Evolutionary conservation across 805 yeast species (phyloP), one percentile per base, ranked within the genome.

Genomic region (Kodamaea neixiangensis): DNA sequence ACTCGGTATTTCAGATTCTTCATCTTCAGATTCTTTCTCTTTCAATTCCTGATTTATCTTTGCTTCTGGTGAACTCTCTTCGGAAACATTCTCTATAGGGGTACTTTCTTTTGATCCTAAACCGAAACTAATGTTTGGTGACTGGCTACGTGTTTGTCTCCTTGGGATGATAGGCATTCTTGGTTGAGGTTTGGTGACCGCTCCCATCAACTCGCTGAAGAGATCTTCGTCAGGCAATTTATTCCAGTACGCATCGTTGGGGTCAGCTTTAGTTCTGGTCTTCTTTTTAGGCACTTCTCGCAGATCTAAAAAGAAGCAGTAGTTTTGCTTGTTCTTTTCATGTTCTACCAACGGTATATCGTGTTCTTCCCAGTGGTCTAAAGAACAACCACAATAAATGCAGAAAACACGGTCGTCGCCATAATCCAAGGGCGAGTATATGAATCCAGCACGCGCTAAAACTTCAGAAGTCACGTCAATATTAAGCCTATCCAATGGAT

Each of bases 341-440:
- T 87, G 94, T 55, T 83, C 90, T 9, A 50, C 71, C 7, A 76
- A 52, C 0, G 92, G 93, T 51, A 79, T 82, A 65, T 89, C 94
- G 2, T 70, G 75, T 1, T 66, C 62, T 51, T 80, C 87, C 92
- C 93, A 87, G 21, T 63, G 64, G 43, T 69, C 72, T 19, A 64
- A 52, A 3, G 67, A 59, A 38, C 66, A 64, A n/a, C 63, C 67
- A 44, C 68, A 64, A 44, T 64, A 62, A 55, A 64, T 57, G 49
- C 68, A 64, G 29, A 65, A 61, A 0, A 72, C 76, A 14, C 70
- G 59, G 48, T 74, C 79, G 21, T 66, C 66, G 17, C 57, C 63
- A 2, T 51, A 55, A 6, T 62, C 61, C 7, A 59, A 47, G 3
- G 76, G 74, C 20, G 71, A 60, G 44, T 63, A 73, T 46, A 65